Evolutionary conservation across 768 basidiomycete species (phyloP), one percentile per base, ranked within the genome.

Genomic region (Nidularia pulvinata): DNA sequence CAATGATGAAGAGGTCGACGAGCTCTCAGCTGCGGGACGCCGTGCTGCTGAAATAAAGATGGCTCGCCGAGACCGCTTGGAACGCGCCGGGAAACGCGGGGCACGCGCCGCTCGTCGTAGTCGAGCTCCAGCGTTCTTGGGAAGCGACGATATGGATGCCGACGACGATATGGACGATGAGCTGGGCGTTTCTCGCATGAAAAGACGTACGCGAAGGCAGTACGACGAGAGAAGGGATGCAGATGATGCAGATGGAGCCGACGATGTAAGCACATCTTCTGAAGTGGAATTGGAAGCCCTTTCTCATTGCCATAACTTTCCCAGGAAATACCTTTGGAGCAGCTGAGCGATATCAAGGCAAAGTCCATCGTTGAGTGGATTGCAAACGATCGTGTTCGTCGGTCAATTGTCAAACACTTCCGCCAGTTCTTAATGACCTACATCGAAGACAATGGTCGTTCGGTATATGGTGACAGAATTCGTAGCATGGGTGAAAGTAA

Each of bases 301-400:
- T 56, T 44, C 22, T 22, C 48, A 34, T 46, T 11, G 19, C 19
- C 19, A 19, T 19, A 19, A 19, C 19, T 19, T 19, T 19, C 19
- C 19, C 64, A 97, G 93, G 95, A 98, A 70, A 80, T 99, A 51
- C 95, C 97, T 0, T 69, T 97, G 43, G 96, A 98, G 66, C 93
- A 99, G 74, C 78, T 99, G 7, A 92, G 93, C 55, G 97, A 99
- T 65, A 95, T 99, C 76, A 98, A 98, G 66, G 93, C 95, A 37
- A 93, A 95, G 65, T 95, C 93, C 10, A 94, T 99, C 53, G 89
- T 91, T 22, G 97, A 98, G 69, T 99, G 97, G 97, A 95, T 98
- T 61, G 89, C 93, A 14, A 88, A 89, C 53, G 93, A 95, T 54
- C 85, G 91, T 42, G 96, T 98, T 59, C 85, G 90, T 59, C 82